Percentiles rank a stretch among this genome's conserved stretches.
These are phyloP conservation scores for Fimicolochytrium jonesii DNA, from an alignment of 192 early-diverging fungal species.

Conservation along the genomic window DNA sequence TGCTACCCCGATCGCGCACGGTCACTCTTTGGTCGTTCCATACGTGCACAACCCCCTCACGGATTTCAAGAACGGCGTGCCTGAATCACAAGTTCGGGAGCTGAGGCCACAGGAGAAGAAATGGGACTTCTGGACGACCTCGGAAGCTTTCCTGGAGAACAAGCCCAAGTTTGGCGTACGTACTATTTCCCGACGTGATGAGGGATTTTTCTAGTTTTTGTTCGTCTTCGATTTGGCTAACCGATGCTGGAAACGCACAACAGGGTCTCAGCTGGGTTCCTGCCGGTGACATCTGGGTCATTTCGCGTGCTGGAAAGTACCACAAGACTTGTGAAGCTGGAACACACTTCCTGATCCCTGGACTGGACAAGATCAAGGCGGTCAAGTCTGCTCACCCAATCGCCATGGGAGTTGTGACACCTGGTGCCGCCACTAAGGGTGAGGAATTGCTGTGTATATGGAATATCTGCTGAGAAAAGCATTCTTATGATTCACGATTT, in stretches of 20 bases:
- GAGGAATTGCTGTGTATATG: too few relatives aligned
- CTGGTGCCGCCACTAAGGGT: constrained; percentile 35
- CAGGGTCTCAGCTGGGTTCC: constrained; percentile 45
- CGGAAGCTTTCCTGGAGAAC: constrained; percentile 37
- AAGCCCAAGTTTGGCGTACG: constrained; percentile 38
- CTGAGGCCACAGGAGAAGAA: constrained; percentile 42
- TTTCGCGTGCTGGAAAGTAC: constrained; percentile 34
- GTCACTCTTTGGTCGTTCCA: constrained; percentile 48
- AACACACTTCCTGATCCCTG: constrained; percentile 40
- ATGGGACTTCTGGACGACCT: constrained; percentile 59
- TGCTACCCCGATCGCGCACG: constrained; percentile 19
- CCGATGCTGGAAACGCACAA: too few relatives aligned
- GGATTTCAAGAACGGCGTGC: constrained; percentile 46
- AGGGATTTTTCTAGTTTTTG: too few relatives aligned
- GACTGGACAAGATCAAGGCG: constrained; percentile 40
- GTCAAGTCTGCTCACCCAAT: constrained; percentile 42
- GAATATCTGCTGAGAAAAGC: too few relatives aligned
- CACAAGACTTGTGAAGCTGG: constrained; percentile 27
- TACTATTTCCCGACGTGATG: too few relatives aligned
- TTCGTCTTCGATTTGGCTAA: too few relatives aligned
- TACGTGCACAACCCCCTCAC: constrained; percentile 39
- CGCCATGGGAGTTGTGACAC: constrained; percentile 41
- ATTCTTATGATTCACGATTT: neutral
- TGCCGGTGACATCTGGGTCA: constrained; percentile 46
- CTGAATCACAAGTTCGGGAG: constrained; percentile 46